Evolutionary conservation across 2,329 filamentous ascomycete genomes (phyloP).

Genomic region (Pseudophaeomoniella oleicola): DNA sequence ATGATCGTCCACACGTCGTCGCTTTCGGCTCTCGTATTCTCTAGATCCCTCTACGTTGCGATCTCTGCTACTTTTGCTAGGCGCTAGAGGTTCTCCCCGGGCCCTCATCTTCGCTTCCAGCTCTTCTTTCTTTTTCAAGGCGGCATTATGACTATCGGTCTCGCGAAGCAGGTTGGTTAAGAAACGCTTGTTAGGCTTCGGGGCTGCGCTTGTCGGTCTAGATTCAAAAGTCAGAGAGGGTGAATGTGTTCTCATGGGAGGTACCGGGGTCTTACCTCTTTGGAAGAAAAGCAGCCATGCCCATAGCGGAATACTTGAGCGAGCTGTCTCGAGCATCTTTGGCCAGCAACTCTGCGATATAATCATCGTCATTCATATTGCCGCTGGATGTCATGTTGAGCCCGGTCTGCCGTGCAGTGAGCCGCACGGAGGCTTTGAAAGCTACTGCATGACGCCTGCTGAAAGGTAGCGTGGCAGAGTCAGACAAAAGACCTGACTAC

Average conservation of each 20-base stretch:
- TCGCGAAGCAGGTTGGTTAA: slow-evolving; percentile 76
- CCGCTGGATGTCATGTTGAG: slow-evolving; percentile 5
- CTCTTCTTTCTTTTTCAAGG: slow-evolving; percentile 68
- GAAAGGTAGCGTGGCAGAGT: too few relatives aligned
- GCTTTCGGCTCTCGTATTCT: neutral
- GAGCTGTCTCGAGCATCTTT: slow-evolving; percentile 65
- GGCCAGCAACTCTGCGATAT: slow-evolving; percentile 64
- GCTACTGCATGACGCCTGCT: too few relatives aligned
- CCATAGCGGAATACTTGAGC: slow-evolving; percentile 59
- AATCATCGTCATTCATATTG: slow-evolving; percentile 44
- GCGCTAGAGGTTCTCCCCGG: slow-evolving; percentile 15
- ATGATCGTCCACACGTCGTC: neutral
- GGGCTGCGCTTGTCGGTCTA: slow-evolving; percentile 51
- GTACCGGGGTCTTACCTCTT: slow-evolving; percentile 28
- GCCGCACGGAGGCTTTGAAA: too few relatives aligned
- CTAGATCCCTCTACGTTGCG: neutral
- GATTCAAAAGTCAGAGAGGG: neutral
- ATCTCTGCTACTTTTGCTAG: neutral
- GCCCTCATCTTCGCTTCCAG: slow-evolving; percentile 63
- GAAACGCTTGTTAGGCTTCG: slow-evolving; percentile 86
- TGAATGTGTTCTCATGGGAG: slow-evolving; percentile 10
- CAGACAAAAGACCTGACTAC: too few relatives aligned
- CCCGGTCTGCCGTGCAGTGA: too few relatives aligned
- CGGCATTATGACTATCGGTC: slow-evolving; percentile 78
- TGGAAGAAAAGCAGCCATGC: slow-evolving; percentile 51